Conservation (phyloP, 1,284 basidiomycete genomes). For the Ceratobasidium sp. region DNA sequence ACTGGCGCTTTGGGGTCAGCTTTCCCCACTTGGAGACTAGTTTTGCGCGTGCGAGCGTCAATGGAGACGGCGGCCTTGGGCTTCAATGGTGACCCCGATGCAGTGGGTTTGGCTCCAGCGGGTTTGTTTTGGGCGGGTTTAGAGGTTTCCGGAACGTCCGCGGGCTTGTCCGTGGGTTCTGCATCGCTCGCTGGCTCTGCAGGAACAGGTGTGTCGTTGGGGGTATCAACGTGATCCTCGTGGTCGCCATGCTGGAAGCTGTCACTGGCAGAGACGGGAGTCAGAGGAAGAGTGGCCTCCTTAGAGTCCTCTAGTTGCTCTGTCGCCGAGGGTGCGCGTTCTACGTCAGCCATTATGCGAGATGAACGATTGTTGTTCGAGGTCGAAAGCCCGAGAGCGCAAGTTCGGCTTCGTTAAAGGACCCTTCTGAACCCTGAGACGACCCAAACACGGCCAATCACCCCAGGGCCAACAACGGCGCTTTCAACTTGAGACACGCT, state of each 20-base stretch:
- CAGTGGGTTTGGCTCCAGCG: background rate
- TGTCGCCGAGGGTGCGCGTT: conserved; percentile 16
- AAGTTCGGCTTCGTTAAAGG: conserved; percentile 18
- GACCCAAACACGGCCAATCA: conserved; percentile 13
- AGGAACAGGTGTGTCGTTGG: conserved; percentile 34
- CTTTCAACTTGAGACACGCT: background rate
- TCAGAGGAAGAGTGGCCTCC: conserved; percentile 35
- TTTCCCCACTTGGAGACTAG: conserved; percentile 23
- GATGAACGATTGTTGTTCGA: conserved; percentile 28
- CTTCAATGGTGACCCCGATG: conserved; percentile 31
- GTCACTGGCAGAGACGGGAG: conserved; percentile 36
- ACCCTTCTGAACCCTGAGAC: conserved; percentile 22
- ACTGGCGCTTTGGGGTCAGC: conserved; percentile 34
- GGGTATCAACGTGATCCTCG: conserved; percentile 37
- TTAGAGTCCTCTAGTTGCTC: conserved; percentile 28
- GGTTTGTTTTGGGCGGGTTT: background rate
- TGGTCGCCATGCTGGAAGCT: conserved; percentile 37
- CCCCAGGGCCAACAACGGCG: background rate
- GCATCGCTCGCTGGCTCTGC: conserved; percentile 34
- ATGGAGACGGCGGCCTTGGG: conserved; percentile 38
- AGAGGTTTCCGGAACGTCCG: conserved; percentile 23
- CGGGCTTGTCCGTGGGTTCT: conserved; percentile 1
- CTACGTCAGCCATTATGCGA: conserved; percentile 25
- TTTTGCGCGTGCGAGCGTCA: conserved; percentile 30
- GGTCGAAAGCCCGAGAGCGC: conserved; percentile 8